Conservation (phyloP, 2,329 filamentous ascomycete species). For the Alternaria postmessia region DNA sequence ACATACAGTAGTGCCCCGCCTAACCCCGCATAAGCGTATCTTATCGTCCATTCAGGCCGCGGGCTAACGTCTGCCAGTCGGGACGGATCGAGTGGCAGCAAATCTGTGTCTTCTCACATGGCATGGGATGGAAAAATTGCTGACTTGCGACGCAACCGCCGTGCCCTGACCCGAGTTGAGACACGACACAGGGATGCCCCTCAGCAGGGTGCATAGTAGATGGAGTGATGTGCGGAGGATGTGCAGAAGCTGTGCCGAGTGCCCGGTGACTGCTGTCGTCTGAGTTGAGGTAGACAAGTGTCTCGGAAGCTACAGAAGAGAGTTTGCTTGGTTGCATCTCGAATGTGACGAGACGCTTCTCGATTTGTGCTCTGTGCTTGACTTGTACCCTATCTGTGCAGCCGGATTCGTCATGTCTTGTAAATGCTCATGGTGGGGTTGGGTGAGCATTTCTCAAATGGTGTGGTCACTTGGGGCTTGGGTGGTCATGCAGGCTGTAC, state of each 20-base stretch:
- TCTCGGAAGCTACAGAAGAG: slow-evolving; percentile 12
- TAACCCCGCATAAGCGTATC: slow-evolving; percentile 40
- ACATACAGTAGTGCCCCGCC: slow-evolving; percentile 32
- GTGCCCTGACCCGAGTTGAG: slow-evolving; percentile 18
- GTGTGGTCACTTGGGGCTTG: slow-evolving; percentile 14
- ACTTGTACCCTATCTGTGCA: background rate
- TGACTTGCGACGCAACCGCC: slow-evolving; percentile 39
- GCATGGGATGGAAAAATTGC: slow-evolving; percentile 17
- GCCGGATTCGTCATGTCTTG: slow-evolving; percentile 38
- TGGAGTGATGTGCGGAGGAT: slow-evolving; percentile 19
- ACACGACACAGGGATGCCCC: slow-evolving; percentile 11
- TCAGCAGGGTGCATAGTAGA: background rate
- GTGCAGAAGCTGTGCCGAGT: slow-evolving; percentile 4
- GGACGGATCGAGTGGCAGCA: slow-evolving; percentile 42
- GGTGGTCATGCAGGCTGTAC: slow-evolving; percentile 7
- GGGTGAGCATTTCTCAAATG: slow-evolving; percentile 29
- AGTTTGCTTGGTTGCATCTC: slow-evolving; percentile 4
- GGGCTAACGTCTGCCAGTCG: slow-evolving; percentile 37
- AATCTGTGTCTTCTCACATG: slow-evolving; percentile 15
- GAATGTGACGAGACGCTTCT: slow-evolving; percentile 6
- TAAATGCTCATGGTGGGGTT: slow-evolving; percentile 24
- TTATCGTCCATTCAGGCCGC: slow-evolving; percentile 37
- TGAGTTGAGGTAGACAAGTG: slow-evolving; percentile 5
- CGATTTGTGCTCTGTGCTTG: slow-evolving; percentile 2
- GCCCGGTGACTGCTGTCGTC: slow-evolving; percentile 11